phyloP scores from a whole-genome alignment of 2,329 filamentous ascomycete genomes.

The Ophiostoma australiae region DNA sequence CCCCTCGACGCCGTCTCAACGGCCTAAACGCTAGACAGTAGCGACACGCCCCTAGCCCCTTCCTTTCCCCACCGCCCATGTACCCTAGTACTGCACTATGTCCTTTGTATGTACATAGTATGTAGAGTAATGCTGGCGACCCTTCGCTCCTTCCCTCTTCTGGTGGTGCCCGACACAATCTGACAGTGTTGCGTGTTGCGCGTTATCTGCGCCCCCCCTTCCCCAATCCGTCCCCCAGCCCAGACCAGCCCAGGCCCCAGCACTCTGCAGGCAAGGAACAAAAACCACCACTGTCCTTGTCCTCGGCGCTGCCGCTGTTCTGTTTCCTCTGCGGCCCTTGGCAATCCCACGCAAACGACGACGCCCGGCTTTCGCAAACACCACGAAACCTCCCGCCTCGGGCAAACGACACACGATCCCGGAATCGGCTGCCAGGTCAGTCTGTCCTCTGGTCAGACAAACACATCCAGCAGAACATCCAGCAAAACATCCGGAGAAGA shows the following conservation, averaged over 20 bases:
- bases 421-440: background rate
- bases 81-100: background rate
- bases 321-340: slow-evolving; percentile 14
- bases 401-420: background rate
- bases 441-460: background rate
- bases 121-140: background rate
- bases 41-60: slow-evolving; percentile 19
- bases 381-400: background rate
- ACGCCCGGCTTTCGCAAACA: slow-evolving; percentile 7
- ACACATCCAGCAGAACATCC: background rate
- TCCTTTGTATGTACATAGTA: background rate
- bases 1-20: background rate
- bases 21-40: background rate
- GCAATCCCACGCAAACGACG: slow-evolving; percentile 19
- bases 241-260: background rate
- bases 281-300: slow-evolving; percentile 14
- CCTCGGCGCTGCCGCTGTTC: slow-evolving; percentile 16
- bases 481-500: background rate
- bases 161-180: slow-evolving; percentile 5
- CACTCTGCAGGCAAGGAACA: background rate
- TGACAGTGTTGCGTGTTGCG: slow-evolving; percentile 4
- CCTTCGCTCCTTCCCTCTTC: background rate
- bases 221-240: slow-evolving; percentile 6
- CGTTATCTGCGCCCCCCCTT: slow-evolving; percentile 15
- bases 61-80: slow-evolving; percentile 5